phyloP scores from a whole-genome alignment of 2,329 filamentous ascomycete species.

The Ophiostoma perfectum region DNA sequence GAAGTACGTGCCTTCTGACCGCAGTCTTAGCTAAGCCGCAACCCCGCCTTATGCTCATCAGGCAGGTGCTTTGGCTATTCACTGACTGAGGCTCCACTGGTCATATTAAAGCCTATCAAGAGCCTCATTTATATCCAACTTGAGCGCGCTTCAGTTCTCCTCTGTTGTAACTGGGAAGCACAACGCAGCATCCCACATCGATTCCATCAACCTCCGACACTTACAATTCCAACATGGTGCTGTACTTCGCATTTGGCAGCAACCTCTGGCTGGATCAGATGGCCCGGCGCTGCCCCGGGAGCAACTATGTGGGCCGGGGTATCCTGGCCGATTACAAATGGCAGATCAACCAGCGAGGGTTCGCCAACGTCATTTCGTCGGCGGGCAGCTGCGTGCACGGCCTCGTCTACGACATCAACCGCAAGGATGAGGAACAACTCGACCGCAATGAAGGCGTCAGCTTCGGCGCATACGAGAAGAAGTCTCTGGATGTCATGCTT shows the following conservation, averaged over 20 bases:
- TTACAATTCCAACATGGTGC: neutral
- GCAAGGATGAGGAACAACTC: constrained; percentile 36
- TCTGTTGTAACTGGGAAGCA: too few relatives aligned
- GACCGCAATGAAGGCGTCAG: constrained; percentile 40
- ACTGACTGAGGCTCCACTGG: too few relatives aligned
- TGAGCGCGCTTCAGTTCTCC: too few relatives aligned
- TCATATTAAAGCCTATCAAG: too few relatives aligned
- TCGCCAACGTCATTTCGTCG: constrained; percentile 39
- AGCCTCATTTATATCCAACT: too few relatives aligned
- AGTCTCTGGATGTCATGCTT: constrained; percentile 22
- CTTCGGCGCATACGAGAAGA: constrained; percentile 37
- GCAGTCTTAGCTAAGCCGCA: too few relatives aligned
- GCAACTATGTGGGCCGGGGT: constrained; percentile 37
- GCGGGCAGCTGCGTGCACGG: constrained; percentile 34
- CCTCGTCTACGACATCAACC: constrained; percentile 39
- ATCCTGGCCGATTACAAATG: constrained; percentile 38
- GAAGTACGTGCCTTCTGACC: too few relatives aligned
- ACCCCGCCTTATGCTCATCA: too few relatives aligned
- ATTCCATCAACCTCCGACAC: too few relatives aligned
- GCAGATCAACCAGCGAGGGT: constrained; percentile 46
- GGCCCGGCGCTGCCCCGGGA: constrained; percentile 40
- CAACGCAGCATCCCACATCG: too few relatives aligned
- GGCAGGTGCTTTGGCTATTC: too few relatives aligned
- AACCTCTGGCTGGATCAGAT: constrained; percentile 44
- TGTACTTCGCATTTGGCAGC: constrained; percentile 45